Evolutionary conservation across 2,329 filamentous ascomycete species (phyloP), one percentile per base, ranked within the genome.

Genomic region (Cladosporium sp.): DNA sequence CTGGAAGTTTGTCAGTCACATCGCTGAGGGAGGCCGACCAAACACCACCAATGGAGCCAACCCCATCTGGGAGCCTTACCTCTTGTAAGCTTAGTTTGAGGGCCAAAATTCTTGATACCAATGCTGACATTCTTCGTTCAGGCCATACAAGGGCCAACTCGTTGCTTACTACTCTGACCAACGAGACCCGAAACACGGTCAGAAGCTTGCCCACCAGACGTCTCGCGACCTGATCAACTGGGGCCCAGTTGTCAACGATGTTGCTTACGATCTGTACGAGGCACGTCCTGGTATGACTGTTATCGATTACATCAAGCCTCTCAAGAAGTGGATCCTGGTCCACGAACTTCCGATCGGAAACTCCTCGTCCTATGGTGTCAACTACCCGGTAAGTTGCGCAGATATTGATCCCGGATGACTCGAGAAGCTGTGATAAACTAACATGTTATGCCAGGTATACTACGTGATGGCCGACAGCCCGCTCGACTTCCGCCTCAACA

Each of bases 81-180:
- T 75, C 5, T 77, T 92, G 64, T 65, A 44, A 65, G 55, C 51
- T 32, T 32, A 28, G 2, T 14, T 14, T 26, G 24, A n/a, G 18
- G 10, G 49, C 11, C 36, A 6, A 24, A 15, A 15, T 28, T 36
- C 26, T 30, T 30, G 38, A 36, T 30, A 8, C 14, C 30, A 59
- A 24, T 36, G 49, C 62, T 65, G 6, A 65, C 28, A 18, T 1
- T 47, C 2, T 34, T n/a, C 24, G 51, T n/a, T 24, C 21, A 65
- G 64, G 34, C 64, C 83, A 75, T 83, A 88, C 74, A 78, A 89
- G 64, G 82, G 85, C 64, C 80, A 85, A 61, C 78, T 92, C n/a
- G 83, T 91, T 38, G 80, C 84, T 71, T 92, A 90, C 81, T 92
- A 91, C 79, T 88, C 88, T 1, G 90, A 92, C 75, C 90, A 92